These are phyloP conservation scores for Rubia tinctorum DNA, from an alignment of 305 asterid genomes.

Conservation along the genomic window DNA sequence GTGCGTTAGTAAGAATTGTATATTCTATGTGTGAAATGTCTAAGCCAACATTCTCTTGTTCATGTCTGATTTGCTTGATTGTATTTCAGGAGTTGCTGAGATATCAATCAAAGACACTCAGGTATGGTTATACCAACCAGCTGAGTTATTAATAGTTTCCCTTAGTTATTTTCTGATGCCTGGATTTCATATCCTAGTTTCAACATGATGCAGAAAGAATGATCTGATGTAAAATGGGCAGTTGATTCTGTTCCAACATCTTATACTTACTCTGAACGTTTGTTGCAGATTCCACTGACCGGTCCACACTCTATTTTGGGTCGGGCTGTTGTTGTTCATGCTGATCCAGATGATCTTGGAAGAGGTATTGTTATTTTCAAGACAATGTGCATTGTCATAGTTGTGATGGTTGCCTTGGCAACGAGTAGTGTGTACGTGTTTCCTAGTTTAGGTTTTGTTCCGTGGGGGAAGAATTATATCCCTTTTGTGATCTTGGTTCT, in stretches of 20 bases:
- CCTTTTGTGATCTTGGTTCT: not conserved
- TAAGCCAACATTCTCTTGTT: not conserved
- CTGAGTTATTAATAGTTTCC: too few relatives aligned
- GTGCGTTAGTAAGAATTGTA: conserved; percentile 30
- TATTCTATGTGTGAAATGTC: conserved; percentile 1
- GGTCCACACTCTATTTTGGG: conserved; percentile 83
- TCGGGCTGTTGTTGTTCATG: conserved; percentile 91
- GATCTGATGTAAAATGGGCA: not conserved
- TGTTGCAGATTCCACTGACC: conserved; percentile 57
- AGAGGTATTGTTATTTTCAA: conserved; percentile 41
- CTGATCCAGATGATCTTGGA: conserved; percentile 96
- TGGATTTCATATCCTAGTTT: not conserved
- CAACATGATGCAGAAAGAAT: not conserved
- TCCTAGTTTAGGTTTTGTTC: not conserved
- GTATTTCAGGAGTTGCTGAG: conserved; percentile 64
- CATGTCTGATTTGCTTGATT: conserved; percentile 9
- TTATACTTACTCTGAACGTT: not conserved
- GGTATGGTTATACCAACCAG: too few relatives aligned
- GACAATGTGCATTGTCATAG: not conserved
- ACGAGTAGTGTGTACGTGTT: not conserved
- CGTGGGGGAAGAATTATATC: not conserved
- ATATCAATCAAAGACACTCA: conserved; percentile 56
- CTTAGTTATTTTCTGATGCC: not conserved
- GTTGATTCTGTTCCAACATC: not conserved
- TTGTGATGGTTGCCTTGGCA: too few relatives aligned